phyloP scores from a whole-genome alignment of 169 alveolate species.

The Eimeria falciformis region DNA sequence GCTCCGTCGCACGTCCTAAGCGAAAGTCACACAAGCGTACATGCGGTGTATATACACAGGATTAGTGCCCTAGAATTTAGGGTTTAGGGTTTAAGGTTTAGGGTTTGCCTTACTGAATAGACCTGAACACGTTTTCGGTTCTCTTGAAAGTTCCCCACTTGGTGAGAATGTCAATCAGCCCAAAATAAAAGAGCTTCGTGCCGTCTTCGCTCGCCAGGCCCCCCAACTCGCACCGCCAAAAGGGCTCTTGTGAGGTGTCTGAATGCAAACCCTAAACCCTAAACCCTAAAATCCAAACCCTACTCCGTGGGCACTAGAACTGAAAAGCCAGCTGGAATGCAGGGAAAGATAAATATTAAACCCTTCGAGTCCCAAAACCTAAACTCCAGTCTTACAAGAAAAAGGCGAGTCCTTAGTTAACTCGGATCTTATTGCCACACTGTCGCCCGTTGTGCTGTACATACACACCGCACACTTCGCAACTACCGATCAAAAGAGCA shows the following conservation, averaged over 20 bases:
- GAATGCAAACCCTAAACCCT: slow-evolving; percentile 14
- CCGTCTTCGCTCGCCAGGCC: slow-evolving; percentile 28
- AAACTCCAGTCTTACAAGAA: too few relatives aligned
- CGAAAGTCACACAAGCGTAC: neutral
- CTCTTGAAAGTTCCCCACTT: slow-evolving; percentile 5
- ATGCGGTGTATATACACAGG: neutral
- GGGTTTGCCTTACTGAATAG: neutral
- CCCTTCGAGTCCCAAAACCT: too few relatives aligned
- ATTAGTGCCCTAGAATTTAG: neutral
- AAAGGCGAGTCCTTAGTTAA: too few relatives aligned
- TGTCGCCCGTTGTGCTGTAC: too few relatives aligned
- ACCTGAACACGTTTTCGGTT: neutral
- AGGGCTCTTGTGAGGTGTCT: neutral
- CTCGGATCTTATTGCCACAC: too few relatives aligned
- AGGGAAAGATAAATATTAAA: too few relatives aligned
- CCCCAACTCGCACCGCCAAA: slow-evolving; percentile 18
- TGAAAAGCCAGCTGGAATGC: too few relatives aligned
- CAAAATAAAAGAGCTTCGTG: neutral
- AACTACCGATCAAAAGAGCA: neutral
- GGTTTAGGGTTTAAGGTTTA: neutral
- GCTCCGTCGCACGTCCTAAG: slow-evolving; percentile 31
- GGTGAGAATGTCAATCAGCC: neutral
- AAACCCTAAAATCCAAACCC: slow-evolving; percentile 22
- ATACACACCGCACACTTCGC: too few relatives aligned
- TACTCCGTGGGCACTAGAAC: neutral